phyloP scores from a whole-genome alignment of 2,329 filamentous ascomycete genomes.

The Calonectria fujianensis region DNA sequence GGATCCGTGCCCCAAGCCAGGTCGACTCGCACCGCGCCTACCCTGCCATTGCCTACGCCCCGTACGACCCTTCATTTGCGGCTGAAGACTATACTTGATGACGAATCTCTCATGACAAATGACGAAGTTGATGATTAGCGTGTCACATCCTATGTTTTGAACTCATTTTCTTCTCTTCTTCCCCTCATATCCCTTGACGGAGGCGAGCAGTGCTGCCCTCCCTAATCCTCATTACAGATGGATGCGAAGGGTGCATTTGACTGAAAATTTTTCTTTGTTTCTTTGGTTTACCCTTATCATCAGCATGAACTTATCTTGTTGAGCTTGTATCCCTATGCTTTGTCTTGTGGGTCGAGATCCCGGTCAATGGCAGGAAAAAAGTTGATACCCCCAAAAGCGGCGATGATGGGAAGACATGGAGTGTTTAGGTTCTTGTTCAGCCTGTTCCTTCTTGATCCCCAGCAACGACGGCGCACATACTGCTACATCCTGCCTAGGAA shows the following conservation, averaged over 20 bases:
- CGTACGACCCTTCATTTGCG: conserved; percentile 57
- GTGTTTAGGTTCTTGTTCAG: conserved; percentile 46
- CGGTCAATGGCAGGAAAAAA: conserved; percentile 55
- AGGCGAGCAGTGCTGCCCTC: conserved; percentile 27
- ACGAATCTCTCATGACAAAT: conserved; percentile 56
- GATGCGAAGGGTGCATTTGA: conserved; percentile 36
- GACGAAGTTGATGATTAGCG: conserved; percentile 56
- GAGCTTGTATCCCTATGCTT: conserved; percentile 52
- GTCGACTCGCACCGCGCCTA: conserved; percentile 66
- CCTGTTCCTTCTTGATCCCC: conserved; percentile 39
- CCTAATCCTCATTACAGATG: conserved; percentile 31
- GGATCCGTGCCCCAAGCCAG: conserved; percentile 69
- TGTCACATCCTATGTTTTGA: conserved; percentile 48
- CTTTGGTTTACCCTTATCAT: conserved; percentile 44
- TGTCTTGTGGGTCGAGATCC: conserved; percentile 53
- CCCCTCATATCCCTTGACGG: conserved; percentile 35
- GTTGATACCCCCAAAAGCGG: conserved; percentile 62
- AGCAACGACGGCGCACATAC: conserved; percentile 45
- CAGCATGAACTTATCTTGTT: conserved; percentile 46
- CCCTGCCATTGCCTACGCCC: conserved; percentile 53
- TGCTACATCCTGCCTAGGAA: conserved; percentile 46
- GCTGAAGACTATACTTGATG: conserved; percentile 57
- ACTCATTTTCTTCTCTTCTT: conserved; percentile 45
- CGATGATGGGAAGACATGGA: conserved; percentile 51
- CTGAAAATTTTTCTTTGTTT: conserved; percentile 36